A percentile compares a stretch with the other conserved stretches of the same genome.
These are phyloP conservation scores for Aspergillus melleus DNA, from an alignment of 2,329 filamentous ascomycete species.

Conservation along the genomic window DNA sequence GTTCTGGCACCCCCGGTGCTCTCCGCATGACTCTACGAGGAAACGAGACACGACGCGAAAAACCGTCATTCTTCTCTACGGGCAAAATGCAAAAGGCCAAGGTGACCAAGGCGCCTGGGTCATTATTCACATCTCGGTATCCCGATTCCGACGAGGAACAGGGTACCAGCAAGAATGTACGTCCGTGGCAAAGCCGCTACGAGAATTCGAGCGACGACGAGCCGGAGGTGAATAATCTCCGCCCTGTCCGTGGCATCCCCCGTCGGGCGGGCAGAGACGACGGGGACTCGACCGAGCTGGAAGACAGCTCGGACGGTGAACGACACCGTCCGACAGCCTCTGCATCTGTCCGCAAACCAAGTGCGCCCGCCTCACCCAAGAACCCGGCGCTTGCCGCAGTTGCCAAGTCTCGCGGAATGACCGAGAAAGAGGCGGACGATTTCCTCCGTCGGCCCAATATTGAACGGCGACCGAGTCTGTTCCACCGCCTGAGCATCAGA, in stretches of 20 bases:
- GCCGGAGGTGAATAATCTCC: constrained; percentile 37
- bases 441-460: constrained; percentile 33
- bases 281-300: constrained; percentile 62
- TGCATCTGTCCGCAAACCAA: constrained; percentile 13
- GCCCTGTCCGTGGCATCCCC: constrained; percentile 62
- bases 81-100: constrained; percentile 36
- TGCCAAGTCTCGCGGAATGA: constrained; percentile 58
- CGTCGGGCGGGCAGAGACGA: constrained; percentile 59
- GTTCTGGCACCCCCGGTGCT: constrained; percentile 37
- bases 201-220: constrained; percentile 71
- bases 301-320: constrained; percentile 60
- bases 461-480: constrained; percentile 30
- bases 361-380: constrained; percentile 20
- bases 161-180: constrained; percentile 25
- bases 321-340: constrained; percentile 10
- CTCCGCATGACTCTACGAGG: constrained; percentile 52
- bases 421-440: constrained; percentile 36
- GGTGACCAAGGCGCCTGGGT: constrained; percentile 20
- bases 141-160: constrained; percentile 67
- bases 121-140: constrained; percentile 51
- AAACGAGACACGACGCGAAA: constrained; percentile 46
- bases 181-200: constrained; percentile 60
- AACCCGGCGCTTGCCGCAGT: constrained; percentile 36
- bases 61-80: constrained; percentile 43
- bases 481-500: constrained; percentile 35